Percentiles rank a stretch among this genome's conserved stretches.
phyloP scores from a whole-genome alignment of 345 rosid genomes.

The Sapria himalayana region DNA sequence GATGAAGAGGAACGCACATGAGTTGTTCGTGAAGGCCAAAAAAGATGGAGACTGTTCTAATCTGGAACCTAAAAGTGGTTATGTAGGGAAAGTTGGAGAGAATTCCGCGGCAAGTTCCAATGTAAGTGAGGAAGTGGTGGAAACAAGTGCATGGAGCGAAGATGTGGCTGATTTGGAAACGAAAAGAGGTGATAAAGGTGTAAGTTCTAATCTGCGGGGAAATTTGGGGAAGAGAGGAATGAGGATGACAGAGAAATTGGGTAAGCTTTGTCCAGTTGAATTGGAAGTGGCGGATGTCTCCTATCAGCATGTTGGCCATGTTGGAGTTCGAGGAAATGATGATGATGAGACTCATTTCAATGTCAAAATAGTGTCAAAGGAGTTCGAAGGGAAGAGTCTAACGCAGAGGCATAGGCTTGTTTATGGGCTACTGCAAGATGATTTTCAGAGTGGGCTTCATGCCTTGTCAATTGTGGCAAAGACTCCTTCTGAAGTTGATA shows the following conservation, averaged over 20 bases:
- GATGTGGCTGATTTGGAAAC: slow-evolving; percentile 4
- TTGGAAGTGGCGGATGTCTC: slow-evolving; percentile 55
- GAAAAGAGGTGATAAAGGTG: slow-evolving; percentile 7
- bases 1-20: slow-evolving; percentile 77
- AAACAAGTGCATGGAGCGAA: slow-evolving; percentile 6
- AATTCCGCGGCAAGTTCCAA: slow-evolving; percentile 6
- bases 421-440: slow-evolving; percentile 29
- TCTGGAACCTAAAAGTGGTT: slow-evolving; percentile 4
- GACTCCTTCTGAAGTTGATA: slow-evolving; percentile 26
- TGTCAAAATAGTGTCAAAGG: slow-evolving; percentile 26
- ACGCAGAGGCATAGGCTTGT: slow-evolving; percentile 40
- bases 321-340: slow-evolving; percentile 16
- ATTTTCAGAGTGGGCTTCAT: slow-evolving; percentile 30
- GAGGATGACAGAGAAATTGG: slow-evolving; percentile 53
- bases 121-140: slow-evolving; percentile 1
- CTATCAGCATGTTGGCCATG: slow-evolving; percentile 54
- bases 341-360: slow-evolving; percentile 38
- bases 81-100: slow-evolving; percentile 6
- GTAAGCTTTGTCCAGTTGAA: slow-evolving; percentile 42
- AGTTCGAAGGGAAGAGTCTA: slow-evolving; percentile 25
- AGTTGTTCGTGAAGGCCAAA: slow-evolving; percentile 20
- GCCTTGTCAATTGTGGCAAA: slow-evolving; percentile 44
- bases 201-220: slow-evolving; percentile 6
- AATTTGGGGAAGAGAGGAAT: slow-evolving; percentile 39
- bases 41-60: slow-evolving; percentile 12